Conservation (phyloP, 108 stramenopile genomes). For the Chaetoceros muelleri region DNA sequence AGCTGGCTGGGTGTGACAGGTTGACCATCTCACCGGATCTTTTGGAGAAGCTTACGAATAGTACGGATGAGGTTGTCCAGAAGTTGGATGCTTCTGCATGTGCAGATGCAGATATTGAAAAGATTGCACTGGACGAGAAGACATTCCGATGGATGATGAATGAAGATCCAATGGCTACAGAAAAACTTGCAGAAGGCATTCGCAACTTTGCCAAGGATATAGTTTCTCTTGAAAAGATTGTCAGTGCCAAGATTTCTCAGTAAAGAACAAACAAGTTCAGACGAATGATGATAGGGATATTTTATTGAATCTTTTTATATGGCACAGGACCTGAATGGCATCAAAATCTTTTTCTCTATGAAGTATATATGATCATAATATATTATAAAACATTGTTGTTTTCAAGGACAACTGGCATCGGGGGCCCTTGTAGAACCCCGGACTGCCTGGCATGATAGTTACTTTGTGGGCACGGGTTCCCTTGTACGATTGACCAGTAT, state of each 20-base stretch:
- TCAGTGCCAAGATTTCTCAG: conserved; percentile 71
- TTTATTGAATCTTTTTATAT: no score
- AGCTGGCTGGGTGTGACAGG: conserved; percentile 82
- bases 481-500: no score
- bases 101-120: conserved; percentile 50
- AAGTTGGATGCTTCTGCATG: conserved; percentile 60
- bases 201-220: conserved; percentile 90
- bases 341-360: no score
- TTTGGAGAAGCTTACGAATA: conserved; percentile 50
- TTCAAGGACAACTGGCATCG: no score
- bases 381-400: no score
- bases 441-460: no score
- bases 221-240: conserved; percentile 85
- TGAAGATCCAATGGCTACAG: conserved; percentile 96
- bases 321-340: no score
- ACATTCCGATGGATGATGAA: conserved; percentile 95
- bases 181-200: conserved; percentile 98
- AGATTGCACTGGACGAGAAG: conserved; percentile 78
- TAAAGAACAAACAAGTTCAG: no score
- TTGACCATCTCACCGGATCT: conserved; percentile 78
- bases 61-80: conserved; percentile 24
- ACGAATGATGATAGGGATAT: no score
- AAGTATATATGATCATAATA: no score
- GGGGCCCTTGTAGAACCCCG: no score
- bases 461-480: no score